Evolutionary conservation across 805 yeast genomes (phyloP), one percentile per base, ranked within the genome.

Genomic region (Wickerhamiella bombiphila): DNA sequence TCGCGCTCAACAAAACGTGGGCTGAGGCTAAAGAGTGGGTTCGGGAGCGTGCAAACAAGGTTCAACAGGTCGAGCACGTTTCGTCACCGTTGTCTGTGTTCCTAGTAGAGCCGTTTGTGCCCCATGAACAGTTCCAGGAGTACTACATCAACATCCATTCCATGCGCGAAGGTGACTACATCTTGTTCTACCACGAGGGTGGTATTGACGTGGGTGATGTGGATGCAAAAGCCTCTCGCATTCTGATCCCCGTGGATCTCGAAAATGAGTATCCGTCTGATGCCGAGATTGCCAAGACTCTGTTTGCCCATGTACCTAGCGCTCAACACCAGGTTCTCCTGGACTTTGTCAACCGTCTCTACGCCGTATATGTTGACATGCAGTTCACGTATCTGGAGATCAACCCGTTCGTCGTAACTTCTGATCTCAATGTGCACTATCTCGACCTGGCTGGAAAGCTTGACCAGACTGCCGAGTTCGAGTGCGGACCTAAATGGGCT

Each of bases 401-500:
- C 56, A 63, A 63, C 56, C 68, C 68, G 11, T 48, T 63, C 38
- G 68, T 63, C 13, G 69, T 63, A 18, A 49, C 57, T 30, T 38
- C 40, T 35, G 61, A 60, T 25, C 65, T 56, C 39, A 63, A 58
- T 40, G 65, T 63, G 24, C 65, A 64, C 52, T 64, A 62, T 51
- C 59, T 63, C n/a, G 68, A 63, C 44, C 53, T 63, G 34, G 68
- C 68, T 22, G 68, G 68, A 32, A 64, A 64, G 59, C 56, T 63
- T 41, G 68, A 63, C 47, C 68, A 63, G 48, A 63, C 68, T 20
- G 68, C 68, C 33, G 68, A 63, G 53, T 63, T 63, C 44, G 68
- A 63, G 52, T 64, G 68, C 43, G 68, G 68, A 25, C 63, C 68
- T 42, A 63, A 63, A 49, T 63, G 68, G 68, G 68, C 68, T 28